phyloP scores from a whole-genome alignment of 2,329 filamentous ascomycete genomes.

The Fusarium duplospermum region DNA sequence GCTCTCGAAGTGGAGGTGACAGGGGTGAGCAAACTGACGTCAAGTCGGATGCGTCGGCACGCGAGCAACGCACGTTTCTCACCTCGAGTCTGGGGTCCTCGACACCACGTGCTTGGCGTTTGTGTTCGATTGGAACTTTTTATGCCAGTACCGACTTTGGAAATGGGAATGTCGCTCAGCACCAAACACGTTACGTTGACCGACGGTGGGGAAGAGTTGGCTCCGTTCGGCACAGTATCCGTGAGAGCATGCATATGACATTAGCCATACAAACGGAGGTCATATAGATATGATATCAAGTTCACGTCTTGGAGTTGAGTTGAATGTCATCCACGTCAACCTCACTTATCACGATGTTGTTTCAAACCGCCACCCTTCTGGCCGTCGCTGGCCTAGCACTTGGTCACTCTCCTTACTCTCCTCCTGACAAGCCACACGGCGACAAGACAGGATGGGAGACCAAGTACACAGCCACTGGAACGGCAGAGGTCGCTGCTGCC shows the following conservation, averaged over 20 bases:
- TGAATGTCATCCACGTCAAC: neutral
- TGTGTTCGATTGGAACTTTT: conserved; percentile 24
- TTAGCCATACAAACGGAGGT: neutral
- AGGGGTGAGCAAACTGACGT: neutral
- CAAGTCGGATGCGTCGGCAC: conserved; percentile 40
- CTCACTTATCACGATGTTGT: conserved; percentile 24
- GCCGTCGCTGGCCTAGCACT: conserved; percentile 43
- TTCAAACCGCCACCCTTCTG: conserved; percentile 37
- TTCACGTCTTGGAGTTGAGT: neutral
- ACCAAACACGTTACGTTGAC: conserved; percentile 15
- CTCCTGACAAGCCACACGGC: neutral
- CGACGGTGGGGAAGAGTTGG: conserved; percentile 21
- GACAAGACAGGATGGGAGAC: conserved; percentile 49
- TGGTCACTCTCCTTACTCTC: conserved; percentile 30
- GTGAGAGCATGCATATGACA: neutral
- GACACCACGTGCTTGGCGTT: conserved; percentile 27
- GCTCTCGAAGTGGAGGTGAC: neutral
- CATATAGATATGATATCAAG: conserved; percentile 8
- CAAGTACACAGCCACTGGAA: conserved; percentile 63
- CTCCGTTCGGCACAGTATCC: conserved; percentile 22
- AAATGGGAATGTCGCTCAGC: neutral
- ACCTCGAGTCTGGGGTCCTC: neutral
- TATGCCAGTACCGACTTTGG: no score
- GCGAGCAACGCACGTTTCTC: conserved; percentile 7
- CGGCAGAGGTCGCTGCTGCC: conserved; percentile 64